Conservation (phyloP, 306 rosid genomes). For the Gastrolobium villosum region DNA sequence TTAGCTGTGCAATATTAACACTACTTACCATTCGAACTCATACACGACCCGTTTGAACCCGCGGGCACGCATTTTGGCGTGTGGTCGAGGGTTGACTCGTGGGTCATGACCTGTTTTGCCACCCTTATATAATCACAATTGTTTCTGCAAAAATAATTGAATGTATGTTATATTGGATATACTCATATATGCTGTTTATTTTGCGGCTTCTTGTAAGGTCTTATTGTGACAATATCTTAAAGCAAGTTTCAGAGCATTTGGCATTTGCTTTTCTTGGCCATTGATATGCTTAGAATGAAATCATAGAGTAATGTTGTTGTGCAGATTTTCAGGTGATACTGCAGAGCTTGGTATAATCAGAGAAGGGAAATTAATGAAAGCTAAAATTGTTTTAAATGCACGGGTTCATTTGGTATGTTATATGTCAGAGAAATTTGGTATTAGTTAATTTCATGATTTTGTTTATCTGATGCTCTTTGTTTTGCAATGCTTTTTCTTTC, state of each 20-base stretch:
- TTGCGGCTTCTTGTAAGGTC: constrained; percentile 5
- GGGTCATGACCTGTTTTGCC: too few species aligned
- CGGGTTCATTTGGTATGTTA: constrained; percentile 94
- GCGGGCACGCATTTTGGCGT: too few species aligned
- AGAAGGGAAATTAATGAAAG: constrained; percentile 73
- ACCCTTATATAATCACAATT: not conserved
- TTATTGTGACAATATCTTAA: constrained; percentile 23
- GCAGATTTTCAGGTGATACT: constrained; percentile 95
- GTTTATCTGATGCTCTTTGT: constrained; percentile 48
- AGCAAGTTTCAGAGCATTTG: constrained; percentile 34
- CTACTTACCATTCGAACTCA: not conserved
- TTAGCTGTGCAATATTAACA: constrained; percentile 20
- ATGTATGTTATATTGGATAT: constrained; percentile 1
- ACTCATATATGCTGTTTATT: not conserved
- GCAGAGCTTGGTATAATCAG: constrained; percentile 92
- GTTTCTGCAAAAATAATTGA: not conserved
- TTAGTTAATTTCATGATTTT: constrained; percentile 40
- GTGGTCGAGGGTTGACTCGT: too few species aligned
- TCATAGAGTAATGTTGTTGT: constrained; percentile 42
- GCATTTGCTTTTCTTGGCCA: not conserved
- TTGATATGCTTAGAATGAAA: constrained; percentile 35
- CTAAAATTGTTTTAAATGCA: constrained; percentile 72
- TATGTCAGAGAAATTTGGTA: constrained; percentile 44
- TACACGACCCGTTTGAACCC: too few species aligned
- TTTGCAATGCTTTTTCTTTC: constrained; percentile 29